phyloP scores from a whole-genome alignment of 108 stramenopile genomes.

The Nitzschia inconspicua region DNA sequence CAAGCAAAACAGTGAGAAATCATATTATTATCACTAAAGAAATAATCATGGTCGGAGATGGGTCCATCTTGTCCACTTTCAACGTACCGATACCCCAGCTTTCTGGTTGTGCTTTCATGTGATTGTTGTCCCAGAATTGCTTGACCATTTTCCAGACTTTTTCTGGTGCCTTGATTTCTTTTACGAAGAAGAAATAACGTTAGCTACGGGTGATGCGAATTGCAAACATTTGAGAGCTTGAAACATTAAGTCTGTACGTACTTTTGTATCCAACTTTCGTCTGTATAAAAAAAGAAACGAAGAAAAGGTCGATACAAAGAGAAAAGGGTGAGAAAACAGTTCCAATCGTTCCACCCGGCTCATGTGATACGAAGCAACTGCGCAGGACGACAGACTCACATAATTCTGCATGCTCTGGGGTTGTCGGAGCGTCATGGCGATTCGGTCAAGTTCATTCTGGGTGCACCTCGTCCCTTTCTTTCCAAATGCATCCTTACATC shows the following conservation, averaged over 20 bases:
- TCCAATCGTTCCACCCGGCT: background rate
- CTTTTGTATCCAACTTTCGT: conserved; percentile 15
- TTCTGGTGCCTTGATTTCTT: conserved; percentile 57
- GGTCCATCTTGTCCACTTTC: background rate
- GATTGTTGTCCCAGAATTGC: conserved; percentile 69
- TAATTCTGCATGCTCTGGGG: conserved; percentile 70
- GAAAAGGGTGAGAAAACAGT: background rate
- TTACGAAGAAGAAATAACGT: background rate
- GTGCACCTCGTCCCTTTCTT: conserved; percentile 35
- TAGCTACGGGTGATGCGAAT: background rate
- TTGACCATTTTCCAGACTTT: conserved; percentile 53
- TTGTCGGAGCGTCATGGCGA: conserved; percentile 78
- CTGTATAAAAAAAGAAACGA: background rate
- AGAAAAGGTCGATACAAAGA: background rate
- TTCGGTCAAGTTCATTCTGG: conserved; percentile 63
- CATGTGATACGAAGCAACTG: background rate
- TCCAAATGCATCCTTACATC: conserved; percentile 56
- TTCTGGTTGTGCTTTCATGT: conserved; percentile 33
- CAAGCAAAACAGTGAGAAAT: conserved; percentile 4
- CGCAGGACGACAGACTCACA: background rate
- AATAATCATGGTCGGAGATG: background rate
- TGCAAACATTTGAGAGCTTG: background rate
- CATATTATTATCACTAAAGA: background rate
- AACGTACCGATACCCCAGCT: conserved; percentile 39
- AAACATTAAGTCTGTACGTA: background rate